phyloP scores from a whole-genome alignment of 176 grass and related monocot species.

The Rhynchospora tenuis region DNA sequence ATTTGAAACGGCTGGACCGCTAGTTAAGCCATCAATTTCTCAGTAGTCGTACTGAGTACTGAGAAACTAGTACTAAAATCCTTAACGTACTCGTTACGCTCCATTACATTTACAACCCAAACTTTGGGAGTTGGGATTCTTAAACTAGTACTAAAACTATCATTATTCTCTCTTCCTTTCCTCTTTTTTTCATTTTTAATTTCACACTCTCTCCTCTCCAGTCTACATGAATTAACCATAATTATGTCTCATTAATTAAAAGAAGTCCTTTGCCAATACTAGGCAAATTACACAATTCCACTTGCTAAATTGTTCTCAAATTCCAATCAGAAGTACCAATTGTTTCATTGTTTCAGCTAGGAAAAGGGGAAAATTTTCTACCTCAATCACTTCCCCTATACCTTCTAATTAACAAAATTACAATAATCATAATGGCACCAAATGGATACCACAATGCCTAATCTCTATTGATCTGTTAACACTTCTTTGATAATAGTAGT shows the following conservation, averaged over 20 bases:
- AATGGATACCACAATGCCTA: neutral
- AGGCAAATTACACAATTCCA: neutral
- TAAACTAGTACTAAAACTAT: neutral
- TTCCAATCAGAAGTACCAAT: neutral
- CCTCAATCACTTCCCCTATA: neutral
- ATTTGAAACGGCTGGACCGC: neutral
- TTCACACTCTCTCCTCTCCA: neutral
- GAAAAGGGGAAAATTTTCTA: neutral
- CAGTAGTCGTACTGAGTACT: too few relatives aligned
- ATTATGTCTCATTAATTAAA: neutral
- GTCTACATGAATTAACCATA: neutral
- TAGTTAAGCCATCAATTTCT: conserved; percentile 12
- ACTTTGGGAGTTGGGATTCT: neutral
- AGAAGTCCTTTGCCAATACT: neutral
- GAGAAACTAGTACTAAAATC: too few relatives aligned
- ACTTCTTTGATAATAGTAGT: neutral
- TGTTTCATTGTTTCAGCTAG: neutral
- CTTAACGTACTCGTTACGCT: conserved; percentile 3
- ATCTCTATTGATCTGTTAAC: neutral
- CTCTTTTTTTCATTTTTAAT: neutral
- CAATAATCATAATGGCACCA: neutral
- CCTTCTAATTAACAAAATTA: conserved; percentile 13
- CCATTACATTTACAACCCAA: neutral
- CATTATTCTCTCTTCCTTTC: neutral
- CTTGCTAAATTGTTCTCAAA: neutral